phyloP scores from a whole-genome alignment of 1,284 basidiomycete genomes.

The Ceratobasidium sp. region DNA sequence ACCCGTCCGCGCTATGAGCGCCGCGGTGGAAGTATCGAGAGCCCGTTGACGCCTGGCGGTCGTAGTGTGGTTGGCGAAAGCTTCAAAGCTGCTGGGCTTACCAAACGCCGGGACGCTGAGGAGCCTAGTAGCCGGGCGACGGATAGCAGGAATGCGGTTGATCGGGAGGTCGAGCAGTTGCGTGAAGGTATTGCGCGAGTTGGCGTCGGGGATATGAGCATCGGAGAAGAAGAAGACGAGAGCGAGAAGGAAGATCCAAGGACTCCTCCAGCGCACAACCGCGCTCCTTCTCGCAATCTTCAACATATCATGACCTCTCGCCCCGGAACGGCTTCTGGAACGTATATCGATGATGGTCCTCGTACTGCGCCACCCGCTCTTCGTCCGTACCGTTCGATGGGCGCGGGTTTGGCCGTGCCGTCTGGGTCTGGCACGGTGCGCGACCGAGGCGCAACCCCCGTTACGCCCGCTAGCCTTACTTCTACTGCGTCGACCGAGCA shows the following conservation, averaged over 20 bases:
- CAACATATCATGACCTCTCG: conserved; percentile 34
- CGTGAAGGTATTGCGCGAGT: conserved; percentile 48
- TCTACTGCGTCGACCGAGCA: conserved; percentile 65
- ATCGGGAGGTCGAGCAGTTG: conserved; percentile 52
- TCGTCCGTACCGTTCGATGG: conserved; percentile 56
- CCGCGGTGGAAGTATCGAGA: conserved; percentile 76
- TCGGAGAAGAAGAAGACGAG: conserved; percentile 55
- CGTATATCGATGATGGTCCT: conserved; percentile 50
- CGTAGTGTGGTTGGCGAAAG: conserved; percentile 75
- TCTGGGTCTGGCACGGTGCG: conserved; percentile 52
- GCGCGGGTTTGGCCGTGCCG: conserved; percentile 23
- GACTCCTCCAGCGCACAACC: conserved; percentile 32
- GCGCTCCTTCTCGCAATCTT: conserved; percentile 11
- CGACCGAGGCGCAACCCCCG: conserved; percentile 50
- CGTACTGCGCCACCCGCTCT: conserved; percentile 58
- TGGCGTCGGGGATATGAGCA: conserved; percentile 46
- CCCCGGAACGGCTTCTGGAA: conserved; percentile 24
- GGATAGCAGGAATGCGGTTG: conserved; percentile 50
- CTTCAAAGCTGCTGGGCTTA: conserved; percentile 77
- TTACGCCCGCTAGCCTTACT: conserved; percentile 46
- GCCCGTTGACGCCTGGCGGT: conserved; percentile 63
- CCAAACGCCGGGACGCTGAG: conserved; percentile 56
- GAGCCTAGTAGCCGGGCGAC: conserved; percentile 23
- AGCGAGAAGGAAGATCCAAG: conserved; percentile 54
- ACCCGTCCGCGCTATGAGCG: conserved; percentile 60